A percentile compares a stretch with the other conserved stretches of the same genome.
These are phyloP conservation scores for Neopestalotiopsis rosae DNA, from an alignment of 2,329 filamentous ascomycete genomes.

Conservation along the genomic window DNA sequence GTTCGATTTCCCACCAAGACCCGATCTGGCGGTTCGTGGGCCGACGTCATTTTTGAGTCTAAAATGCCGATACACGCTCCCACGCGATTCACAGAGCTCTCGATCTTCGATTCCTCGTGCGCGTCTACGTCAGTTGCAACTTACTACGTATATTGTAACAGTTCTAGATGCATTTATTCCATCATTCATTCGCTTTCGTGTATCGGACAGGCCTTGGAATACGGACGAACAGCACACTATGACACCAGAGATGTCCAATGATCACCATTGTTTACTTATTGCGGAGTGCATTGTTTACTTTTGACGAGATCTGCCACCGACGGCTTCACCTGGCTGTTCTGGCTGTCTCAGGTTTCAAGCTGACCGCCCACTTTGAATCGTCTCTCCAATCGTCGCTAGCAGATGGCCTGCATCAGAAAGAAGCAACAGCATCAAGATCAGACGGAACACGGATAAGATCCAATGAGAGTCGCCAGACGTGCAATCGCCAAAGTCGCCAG, in stretches of 20 bases:
- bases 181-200: background rate
- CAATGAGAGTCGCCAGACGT: slow-evolving; percentile 22
- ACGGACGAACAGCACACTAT: background rate
- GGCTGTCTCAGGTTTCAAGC: slow-evolving; percentile 20
- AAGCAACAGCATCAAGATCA: slow-evolving; percentile 21
- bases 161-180: background rate
- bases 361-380: slow-evolving; percentile 21
- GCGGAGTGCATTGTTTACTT: slow-evolving; percentile 13
- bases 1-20: slow-evolving; percentile 15
- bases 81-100: background rate
- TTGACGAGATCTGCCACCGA: background rate
- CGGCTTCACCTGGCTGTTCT: slow-evolving; percentile 4
- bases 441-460: slow-evolving; percentile 20
- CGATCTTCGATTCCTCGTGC: background rate
- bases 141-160: background rate
- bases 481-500: slow-evolving; percentile 19
- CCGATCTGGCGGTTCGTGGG: slow-evolving; percentile 12
- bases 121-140: background rate
- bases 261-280: slow-evolving; percentile 15
- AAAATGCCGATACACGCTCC: background rate
- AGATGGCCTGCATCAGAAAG: slow-evolving; percentile 27
- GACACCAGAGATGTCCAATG: background rate
- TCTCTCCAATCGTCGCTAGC: background rate
- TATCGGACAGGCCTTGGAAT: background rate
- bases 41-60: slow-evolving; percentile 15